Percentiles rank a stretch among this genome's conserved stretches.
Conservation (phyloP, 495 filamentous ascomycete species). For the Baudoinia panamericana region DNA sequence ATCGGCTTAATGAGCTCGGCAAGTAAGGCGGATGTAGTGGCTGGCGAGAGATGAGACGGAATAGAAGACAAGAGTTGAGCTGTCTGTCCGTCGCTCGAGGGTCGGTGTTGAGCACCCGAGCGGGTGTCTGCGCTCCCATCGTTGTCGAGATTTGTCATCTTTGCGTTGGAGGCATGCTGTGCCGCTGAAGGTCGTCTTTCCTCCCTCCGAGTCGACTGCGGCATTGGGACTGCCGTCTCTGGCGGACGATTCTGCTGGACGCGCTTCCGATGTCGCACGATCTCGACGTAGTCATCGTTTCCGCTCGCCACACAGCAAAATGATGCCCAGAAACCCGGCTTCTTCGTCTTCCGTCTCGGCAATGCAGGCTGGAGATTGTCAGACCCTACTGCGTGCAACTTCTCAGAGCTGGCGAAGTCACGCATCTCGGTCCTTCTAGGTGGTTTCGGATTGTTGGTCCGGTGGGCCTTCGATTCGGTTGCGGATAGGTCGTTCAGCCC, state of each 20-base stretch:
- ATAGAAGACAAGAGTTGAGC: slow-evolving; percentile 49
- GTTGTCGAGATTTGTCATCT: background rate
- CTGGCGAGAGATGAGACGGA: slow-evolving; percentile 46
- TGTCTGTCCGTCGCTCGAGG: slow-evolving; percentile 35
- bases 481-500: slow-evolving; percentile 54
- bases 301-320: slow-evolving; percentile 23
- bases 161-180: slow-evolving; percentile 2
- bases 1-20: slow-evolving; percentile 74
- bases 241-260: slow-evolving; percentile 6
- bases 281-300: slow-evolving; percentile 30
- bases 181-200: background rate
- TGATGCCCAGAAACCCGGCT: slow-evolving; percentile 22
- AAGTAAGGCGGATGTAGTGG: slow-evolving; percentile 51
- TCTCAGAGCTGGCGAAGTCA: slow-evolving; percentile 15
- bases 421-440: slow-evolving; percentile 10
- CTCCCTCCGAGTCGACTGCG: background rate
- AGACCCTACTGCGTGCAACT: too few species aligned
- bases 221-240: background rate
- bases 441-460: slow-evolving; percentile 8
- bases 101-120: slow-evolving; percentile 4
- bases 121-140: too few species aligned
- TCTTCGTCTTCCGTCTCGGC: slow-evolving; percentile 18
- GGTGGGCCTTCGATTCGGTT: slow-evolving; percentile 4
- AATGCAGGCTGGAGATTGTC: background rate
- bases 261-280: slow-evolving; percentile 28